Base-by-base conservation (phyloP, 2,329 filamentous ascomycete genomes). In the Penicillium sp. region DNA sequence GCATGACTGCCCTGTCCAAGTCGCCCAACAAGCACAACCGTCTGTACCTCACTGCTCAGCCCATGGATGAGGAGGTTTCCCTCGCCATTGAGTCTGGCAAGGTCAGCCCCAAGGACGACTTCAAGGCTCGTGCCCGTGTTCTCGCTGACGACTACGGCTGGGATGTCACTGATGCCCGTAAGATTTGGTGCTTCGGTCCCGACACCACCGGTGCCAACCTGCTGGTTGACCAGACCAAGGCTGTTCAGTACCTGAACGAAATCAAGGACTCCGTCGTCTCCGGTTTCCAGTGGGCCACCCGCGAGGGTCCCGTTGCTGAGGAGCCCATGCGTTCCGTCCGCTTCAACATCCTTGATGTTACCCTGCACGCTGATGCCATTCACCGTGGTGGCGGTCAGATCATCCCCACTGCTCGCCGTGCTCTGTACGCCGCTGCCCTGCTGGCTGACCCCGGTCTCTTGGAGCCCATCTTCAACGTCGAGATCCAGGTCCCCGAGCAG, bases 21-120 rank as follows among this genome's bases (percentile, higher is more conserved):
- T 98, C 93, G 42, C 93, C 93, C 80, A 98, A 98, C 88, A 98
- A 98, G 89, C 93, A 98, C 88, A 98, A 98, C 84, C 92, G 93
- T 90, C 83, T 98, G 55, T 98, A 97, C 82, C 86, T 98, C 78
- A 83, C 82, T 75, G 93, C 93, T 60, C 79, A 90, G 78, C 93
- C 93, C 66, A 81, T 98, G 49, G 83, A 83, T 40, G 93, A 98
- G 83, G 93, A 97, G 66, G 86, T 98, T 54, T 81, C 88, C 66
- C 83, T 84, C 70, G 88, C 87, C 69, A 98, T 98, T 61, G 93
- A 98, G 81, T 62, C 72, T 48, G 93, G 93, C 80, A 93, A 90
- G 82, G 90, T 98, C 74, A 81, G 78, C 70, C 89, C 93, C 62
- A 89, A 92, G 82, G 93, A 98, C 75, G 93, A 98, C 81, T 89